Base-by-base conservation (phyloP, 192 early-diverging fungal genomes). In the Podila minutissima region DNA sequence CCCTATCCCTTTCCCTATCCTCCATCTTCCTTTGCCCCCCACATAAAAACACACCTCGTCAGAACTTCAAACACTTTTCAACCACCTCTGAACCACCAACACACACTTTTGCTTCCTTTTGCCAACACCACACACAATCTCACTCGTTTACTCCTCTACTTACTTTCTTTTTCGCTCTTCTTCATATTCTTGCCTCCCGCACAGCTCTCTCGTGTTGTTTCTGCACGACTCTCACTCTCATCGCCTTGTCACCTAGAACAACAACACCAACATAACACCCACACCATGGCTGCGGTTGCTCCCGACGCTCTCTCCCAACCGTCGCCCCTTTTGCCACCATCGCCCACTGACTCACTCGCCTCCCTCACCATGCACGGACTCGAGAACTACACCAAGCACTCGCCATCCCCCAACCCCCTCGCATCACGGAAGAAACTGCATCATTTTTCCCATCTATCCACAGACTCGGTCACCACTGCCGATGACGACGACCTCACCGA, bases 401-500 rank as follows among this genome's bases (percentile, higher is more conserved):
- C 53, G 0, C 22, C 24, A 55, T 22, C 53, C 0, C 24, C 62
- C 38, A 11, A 26, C 62, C 62, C 62, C 8, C 60, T 62, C 20
- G 11, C 31, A 32, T 19, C 13, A 22, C 32, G 22, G 38, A 38
- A 51, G 28, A 59, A 53, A 4, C 17, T 63, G 11, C 65, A 72
- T 41, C 71, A 64, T 15, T 17, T 79, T 29, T 64, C 75, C 11
- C 68, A 70, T n/a, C 37, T 76, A 17, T 76, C 75, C 0, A 51
- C 59, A 63, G 62, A 63, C 22, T 63, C 62, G 28, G 62, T 22
- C 28, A 71, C 75, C 3, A 67, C 75, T 10, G 59, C 69, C 63
- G 69, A 78, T 53, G 75, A 78, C 50, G 75, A 71, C 64, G 29
- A 28, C 53, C 32, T 72, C 20, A 67, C 75, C 12, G 66, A 72